Evolutionary conservation across 768 basidiomycete species (phyloP), one percentile per base, ranked within the genome.

Genomic region (Leccinum longicurvipes): DNA sequence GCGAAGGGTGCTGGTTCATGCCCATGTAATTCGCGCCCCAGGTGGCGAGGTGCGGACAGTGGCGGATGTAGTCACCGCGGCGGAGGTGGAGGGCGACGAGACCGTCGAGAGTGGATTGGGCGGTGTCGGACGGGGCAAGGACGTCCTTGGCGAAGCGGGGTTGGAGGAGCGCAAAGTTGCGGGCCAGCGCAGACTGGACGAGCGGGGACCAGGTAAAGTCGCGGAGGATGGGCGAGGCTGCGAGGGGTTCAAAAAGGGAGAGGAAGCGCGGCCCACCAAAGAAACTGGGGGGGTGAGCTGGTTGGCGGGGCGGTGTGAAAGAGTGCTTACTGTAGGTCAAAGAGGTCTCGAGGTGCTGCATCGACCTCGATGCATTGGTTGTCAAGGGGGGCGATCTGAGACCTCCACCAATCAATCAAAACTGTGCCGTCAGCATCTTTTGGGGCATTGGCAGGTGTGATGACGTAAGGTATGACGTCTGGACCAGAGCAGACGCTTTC

Each of bases 61-160:
- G 83, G 0, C 83, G 77, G 41, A 79, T 74, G 61, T 79, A 85
- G 56, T 85, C 84, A 6, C 84, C 84, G 1, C 82, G 73, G 0
- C 83, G 77, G 41, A 85, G 72, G 51, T 85, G 83, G 8, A 85
- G 54, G 1, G 84, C 84, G 12, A 85, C 63, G 6, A 83, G 71
- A 3, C 78, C 79, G 2, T 68, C 61, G 23, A 82, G 68, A 9
- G 71, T 68, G 36, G 63, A 42, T 5, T 51, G 49, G 29, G 62
- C 34, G 6, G 50, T 50, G 11, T 63, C 65, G 28, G 61, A 53
- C 21, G 60, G 47, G 50, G 54, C 41, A 9, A 62, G 50, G 57
- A 67, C 51, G 25, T 64, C 53, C 21, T 61, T 62, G 34, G 64
- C 67, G 17, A 71, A 66, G 27, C 62, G 61, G 8, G 74, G 72